Base-by-base conservation (phyloP, 2,329 filamentous ascomycete species). In the Myriosclerotinia curreyana region DNA sequence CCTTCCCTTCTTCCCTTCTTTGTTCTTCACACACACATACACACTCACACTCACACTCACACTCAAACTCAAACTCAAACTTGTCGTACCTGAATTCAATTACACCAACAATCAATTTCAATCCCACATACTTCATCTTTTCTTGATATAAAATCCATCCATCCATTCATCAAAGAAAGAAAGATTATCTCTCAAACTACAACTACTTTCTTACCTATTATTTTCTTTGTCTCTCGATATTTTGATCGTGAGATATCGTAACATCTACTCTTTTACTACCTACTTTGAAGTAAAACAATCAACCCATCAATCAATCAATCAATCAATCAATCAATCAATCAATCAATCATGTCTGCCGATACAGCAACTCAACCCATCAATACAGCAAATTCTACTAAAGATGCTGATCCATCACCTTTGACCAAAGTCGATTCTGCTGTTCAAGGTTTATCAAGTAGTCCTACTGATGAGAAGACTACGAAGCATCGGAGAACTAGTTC, bases 381-480 rank as follows among this genome's bases (percentile, higher is more conserved):
- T n/a, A 56, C 51, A 46, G 44, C 60, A 28, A 56, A 46, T 2
- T 31, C 40, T 53, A 31, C n/a, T 28, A 12, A 56, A 22, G 60
- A 62, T 56, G 60, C 40, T 20, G 60, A 56, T 49, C 60, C 60
- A 12, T 69, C 72, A 68, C 84, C 88, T 74, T 85, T 96, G 76
- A 84, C 85, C 79, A 96, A 96, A 82, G 87, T 96, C 81, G 93
- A 97, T 79, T 96, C 93, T 66, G 92, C 91, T 81, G 86, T 96
- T 75, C 87, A 92, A 76, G 91, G 91, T 78, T 78, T 93, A 73
- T 84, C 86, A 70, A 83, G 84, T 73, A 87, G 87, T 65, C 84
- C 89, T 42, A 81, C 83, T 65, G 84, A 87, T 75, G 87, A 92
- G 69, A 80, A 81, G 72, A 84, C 84, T 76, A 85, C 84, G 75